Evolutionary conservation across 1,139 yeast species (phyloP).

Genomic region (Yamadazyma songkhlaensis): DNA sequence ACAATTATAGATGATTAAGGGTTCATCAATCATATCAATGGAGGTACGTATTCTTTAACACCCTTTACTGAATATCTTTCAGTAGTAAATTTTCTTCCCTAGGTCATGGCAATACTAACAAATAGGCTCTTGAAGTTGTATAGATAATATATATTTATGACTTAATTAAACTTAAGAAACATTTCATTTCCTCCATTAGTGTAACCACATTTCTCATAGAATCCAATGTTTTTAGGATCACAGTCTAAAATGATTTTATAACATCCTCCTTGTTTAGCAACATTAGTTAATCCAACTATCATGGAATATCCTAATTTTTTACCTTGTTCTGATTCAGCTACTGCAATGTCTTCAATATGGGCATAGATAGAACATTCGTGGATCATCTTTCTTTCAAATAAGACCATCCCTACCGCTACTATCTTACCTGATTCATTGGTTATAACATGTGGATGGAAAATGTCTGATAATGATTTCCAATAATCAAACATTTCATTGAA

Average conservation of each 20-base stretch:
- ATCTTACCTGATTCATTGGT: conserved; percentile 44
- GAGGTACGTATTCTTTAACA: conserved; percentile 39
- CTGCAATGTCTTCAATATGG: conserved; percentile 94
- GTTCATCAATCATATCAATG: conserved; percentile 59
- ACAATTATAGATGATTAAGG: conserved; percentile 46
- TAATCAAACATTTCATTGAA: conserved; percentile 43
- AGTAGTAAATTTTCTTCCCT: no score
- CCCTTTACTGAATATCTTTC: no score
- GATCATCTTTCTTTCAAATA: conserved; percentile 60
- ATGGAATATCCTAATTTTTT: conserved; percentile 69
- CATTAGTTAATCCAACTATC: conserved; percentile 57
- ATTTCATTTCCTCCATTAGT: conserved; percentile 70
- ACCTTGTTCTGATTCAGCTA: conserved; percentile 74
- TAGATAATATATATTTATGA: conserved; percentile 16
- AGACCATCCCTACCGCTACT: conserved; percentile 47
- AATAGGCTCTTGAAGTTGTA: conserved; percentile 29
- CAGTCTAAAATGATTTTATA: conserved; percentile 92
- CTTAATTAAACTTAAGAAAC: conserved; percentile 24
- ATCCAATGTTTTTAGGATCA: conserved; percentile 72
- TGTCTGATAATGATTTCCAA: conserved; percentile 46
- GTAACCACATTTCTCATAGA: conserved; percentile 86
- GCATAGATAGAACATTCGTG: conserved; percentile 87
- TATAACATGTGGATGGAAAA: conserved; percentile 63
- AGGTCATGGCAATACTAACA: no score
- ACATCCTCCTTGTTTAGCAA: conserved; percentile 65